These are phyloP conservation scores for Rhizomucor pusillus DNA, from an alignment of 371 early-diverging fungal genomes.

Conservation along the genomic window DNA sequence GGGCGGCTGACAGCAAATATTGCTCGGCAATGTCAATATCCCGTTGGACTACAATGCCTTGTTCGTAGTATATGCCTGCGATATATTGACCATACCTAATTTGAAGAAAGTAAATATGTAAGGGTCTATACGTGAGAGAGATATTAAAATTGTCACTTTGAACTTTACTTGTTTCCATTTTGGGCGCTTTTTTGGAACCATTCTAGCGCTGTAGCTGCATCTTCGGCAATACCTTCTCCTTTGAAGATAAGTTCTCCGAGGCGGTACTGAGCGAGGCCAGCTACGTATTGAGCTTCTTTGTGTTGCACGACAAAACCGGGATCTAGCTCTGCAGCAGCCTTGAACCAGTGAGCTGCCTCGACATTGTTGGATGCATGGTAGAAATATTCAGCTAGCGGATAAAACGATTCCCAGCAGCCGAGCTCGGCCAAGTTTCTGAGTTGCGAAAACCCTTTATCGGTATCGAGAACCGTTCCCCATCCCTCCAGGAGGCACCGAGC, in stretches of 20 bases:
- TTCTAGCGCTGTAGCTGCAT: slow-evolving; percentile 25
- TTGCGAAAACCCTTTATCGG: slow-evolving; percentile 12
- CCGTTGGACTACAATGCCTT: slow-evolving; percentile 33
- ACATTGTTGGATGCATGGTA: slow-evolving; percentile 6
- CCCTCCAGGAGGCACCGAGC: slow-evolving; percentile 25
- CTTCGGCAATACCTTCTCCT: slow-evolving; percentile 37
- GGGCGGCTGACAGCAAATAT: slow-evolving; percentile 14
- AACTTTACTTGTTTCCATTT: slow-evolving; percentile 42
- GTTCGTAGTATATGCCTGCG: slow-evolving; percentile 40
- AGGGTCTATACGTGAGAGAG: neutral
- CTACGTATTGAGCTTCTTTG: neutral
- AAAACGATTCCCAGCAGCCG: slow-evolving; percentile 19
- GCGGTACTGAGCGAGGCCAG: slow-evolving; percentile 31
- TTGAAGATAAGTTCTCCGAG: slow-evolving; percentile 40
- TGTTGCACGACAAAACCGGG: slow-evolving; percentile 2
- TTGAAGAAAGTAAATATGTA: neutral
- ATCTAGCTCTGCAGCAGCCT: slow-evolving; percentile 10
- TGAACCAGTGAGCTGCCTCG: slow-evolving; percentile 20
- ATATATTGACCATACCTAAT: slow-evolving; percentile 50
- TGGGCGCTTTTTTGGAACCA: slow-evolving; percentile 35
- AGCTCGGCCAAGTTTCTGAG: slow-evolving; percentile 14
- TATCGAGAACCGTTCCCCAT: slow-evolving; percentile 22
- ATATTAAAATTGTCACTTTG: neutral
- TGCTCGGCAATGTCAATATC: slow-evolving; percentile 23
- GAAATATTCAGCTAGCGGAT: slow-evolving; percentile 24